Percentiles rank a stretch among this genome's conserved stretches.
These are phyloP conservation scores for Calonectria honghensis DNA, from an alignment of 2,329 filamentous ascomycete genomes.

Conservation along the genomic window DNA sequence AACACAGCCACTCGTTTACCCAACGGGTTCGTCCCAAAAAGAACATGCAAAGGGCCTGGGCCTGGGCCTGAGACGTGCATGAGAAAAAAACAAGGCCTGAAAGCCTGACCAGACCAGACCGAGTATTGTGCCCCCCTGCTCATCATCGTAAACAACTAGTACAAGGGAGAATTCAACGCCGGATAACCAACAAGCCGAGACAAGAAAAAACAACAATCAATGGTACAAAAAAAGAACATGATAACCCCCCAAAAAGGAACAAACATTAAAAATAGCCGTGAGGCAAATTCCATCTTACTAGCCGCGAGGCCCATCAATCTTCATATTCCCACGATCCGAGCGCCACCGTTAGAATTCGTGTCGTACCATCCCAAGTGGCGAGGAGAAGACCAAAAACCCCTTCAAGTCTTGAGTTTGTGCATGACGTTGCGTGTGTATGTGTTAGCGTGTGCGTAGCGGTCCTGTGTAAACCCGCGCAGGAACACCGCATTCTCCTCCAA, in stretches of 20 bases:
- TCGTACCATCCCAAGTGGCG: conserved; percentile 43
- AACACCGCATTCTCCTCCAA: conserved; percentile 42
- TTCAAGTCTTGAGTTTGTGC: conserved; percentile 34
- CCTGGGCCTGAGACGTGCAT: conserved; percentile 24
- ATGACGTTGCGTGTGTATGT: conserved; percentile 36
- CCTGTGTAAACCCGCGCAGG: conserved; percentile 56
- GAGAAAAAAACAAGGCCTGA: conserved; percentile 28
- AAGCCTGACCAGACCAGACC: conserved; percentile 23
- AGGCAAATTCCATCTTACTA: conserved; percentile 57
- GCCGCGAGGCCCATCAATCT: conserved; percentile 57
- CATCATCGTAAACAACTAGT: conserved; percentile 29
- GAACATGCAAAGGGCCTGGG: not conserved
- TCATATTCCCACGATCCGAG: conserved; percentile 51
- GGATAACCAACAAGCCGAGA: conserved; percentile 44
- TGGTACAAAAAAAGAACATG: conserved; percentile 17
- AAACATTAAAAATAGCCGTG: conserved; percentile 52
- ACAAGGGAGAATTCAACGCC: conserved; percentile 49
- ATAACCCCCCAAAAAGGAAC: conserved; percentile 45
- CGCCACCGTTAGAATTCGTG: conserved; percentile 44
- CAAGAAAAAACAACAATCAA: conserved; percentile 29
- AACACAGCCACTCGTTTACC: conserved; percentile 41
- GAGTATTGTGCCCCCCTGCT: conserved; percentile 28
- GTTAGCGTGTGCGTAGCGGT: conserved; percentile 47
- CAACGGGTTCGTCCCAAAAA: conserved; percentile 33
- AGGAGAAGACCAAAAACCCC: conserved; percentile 38